Percentiles rank a stretch among this genome's conserved stretches.
Conservation (phyloP, 805 yeast species). For the Candida parachauliodes region DNA sequence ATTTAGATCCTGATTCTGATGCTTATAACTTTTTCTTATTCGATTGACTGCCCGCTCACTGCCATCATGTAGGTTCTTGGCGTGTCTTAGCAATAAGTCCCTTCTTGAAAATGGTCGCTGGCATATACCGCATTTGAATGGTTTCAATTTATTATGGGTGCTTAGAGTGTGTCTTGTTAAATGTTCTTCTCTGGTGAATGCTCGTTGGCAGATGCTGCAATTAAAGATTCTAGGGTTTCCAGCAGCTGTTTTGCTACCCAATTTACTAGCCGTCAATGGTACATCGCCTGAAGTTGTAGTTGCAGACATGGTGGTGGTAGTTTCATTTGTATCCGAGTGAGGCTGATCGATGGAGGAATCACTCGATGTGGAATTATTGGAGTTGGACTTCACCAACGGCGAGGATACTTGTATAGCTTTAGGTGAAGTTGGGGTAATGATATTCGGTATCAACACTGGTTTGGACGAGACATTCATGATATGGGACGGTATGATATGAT, state of each 20-base stretch:
- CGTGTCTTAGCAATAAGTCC: constrained; percentile 42
- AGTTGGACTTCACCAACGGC: neutral
- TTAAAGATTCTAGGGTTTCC: constrained; percentile 42
- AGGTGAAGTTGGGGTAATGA: neutral
- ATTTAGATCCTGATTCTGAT: constrained; percentile 12
- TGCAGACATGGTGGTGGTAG: neutral
- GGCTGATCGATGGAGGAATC: neutral
- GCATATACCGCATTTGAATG: constrained; percentile 44
- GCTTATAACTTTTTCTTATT: constrained; percentile 36
- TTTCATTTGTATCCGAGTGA: neutral
- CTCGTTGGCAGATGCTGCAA: constrained; percentile 40
- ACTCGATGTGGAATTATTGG: neutral
- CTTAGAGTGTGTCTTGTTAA: constrained; percentile 39
- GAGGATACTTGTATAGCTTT: neutral
- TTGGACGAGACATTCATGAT: no score
- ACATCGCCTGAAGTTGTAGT: no score
- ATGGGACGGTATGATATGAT: no score
- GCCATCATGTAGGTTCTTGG: constrained; percentile 43
- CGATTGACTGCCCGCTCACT: constrained; percentile 41
- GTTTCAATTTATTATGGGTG: constrained; percentile 44
- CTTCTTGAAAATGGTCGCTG: constrained; percentile 40
- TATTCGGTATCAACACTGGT: no score
- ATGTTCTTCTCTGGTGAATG: constrained; percentile 46
- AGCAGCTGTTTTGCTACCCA: constrained; percentile 41
- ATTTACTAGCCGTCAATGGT: constrained; percentile 14